Evolutionary conservation across 2,329 filamentous ascomycete species (phyloP).

Genomic region (Clonostachys chloroleuca): DNA sequence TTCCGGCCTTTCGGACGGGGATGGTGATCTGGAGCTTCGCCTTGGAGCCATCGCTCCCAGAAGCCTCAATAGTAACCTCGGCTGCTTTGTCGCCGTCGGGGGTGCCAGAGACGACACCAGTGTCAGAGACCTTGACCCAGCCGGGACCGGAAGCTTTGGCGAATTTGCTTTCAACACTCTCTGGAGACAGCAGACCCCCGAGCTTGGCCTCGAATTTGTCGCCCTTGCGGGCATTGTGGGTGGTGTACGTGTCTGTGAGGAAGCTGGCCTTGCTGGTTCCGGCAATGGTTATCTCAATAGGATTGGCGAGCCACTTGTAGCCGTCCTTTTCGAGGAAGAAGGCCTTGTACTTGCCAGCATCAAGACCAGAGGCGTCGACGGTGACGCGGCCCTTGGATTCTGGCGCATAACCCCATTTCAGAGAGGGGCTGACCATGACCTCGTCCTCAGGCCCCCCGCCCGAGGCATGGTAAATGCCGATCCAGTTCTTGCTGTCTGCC

Average conservation of each 20-base stretch:
- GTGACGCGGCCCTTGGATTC: slow-evolving; percentile 14
- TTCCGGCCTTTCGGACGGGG: slow-evolving; percentile 16
- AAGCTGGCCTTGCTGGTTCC: slow-evolving; percentile 15
- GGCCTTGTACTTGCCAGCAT: slow-evolving; percentile 23
- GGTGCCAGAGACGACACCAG: slow-evolving; percentile 27
- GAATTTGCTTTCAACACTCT: slow-evolving; percentile 11
- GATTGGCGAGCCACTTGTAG: slow-evolving; percentile 27
- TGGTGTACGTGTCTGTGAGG: slow-evolving; percentile 17
- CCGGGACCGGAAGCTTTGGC: slow-evolving; percentile 5
- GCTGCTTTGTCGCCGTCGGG: slow-evolving; percentile 14
- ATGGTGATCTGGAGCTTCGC: slow-evolving; percentile 22
- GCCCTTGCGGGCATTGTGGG: slow-evolving; percentile 27
- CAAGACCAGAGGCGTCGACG: slow-evolving; percentile 13
- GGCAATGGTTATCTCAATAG: slow-evolving; percentile 19
- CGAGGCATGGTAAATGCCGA: slow-evolving; percentile 26
- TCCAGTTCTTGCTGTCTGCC: slow-evolving; percentile 25
- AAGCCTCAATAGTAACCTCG: slow-evolving; percentile 18
- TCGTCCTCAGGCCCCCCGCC: slow-evolving; percentile 24
- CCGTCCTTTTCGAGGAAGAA: slow-evolving; percentile 27
- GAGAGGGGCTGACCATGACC: slow-evolving; percentile 14
- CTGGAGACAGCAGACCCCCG: slow-evolving; percentile 22
- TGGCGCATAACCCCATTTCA: slow-evolving; percentile 26
- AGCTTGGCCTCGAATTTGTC: slow-evolving; percentile 23
- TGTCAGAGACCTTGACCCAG: slow-evolving; percentile 24
- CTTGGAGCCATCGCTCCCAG: slow-evolving; percentile 13